Percentiles rank a stretch among this genome's conserved stretches.
Evolutionary conservation across 805 yeast species (phyloP).

Genomic region (Saccharomycopsis amapae): DNA sequence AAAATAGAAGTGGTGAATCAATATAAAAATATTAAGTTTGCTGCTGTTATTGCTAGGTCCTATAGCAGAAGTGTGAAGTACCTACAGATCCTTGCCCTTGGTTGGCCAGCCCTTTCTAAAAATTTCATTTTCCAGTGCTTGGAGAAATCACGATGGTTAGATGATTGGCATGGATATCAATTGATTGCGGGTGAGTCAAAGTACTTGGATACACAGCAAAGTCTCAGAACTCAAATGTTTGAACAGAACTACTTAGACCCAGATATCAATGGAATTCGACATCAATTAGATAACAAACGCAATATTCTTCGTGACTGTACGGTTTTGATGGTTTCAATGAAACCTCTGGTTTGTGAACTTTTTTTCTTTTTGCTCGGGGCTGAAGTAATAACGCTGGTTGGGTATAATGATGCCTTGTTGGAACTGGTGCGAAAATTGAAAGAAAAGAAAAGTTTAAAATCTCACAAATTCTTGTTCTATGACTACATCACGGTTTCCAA

Average conservation of each 20-base stretch:
- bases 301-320: constrained; percentile 24
- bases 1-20: constrained; percentile 16
- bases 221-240: constrained; percentile 43
- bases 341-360: constrained; percentile 32
- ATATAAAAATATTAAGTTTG: constrained; percentile 39
- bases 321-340: constrained; percentile 23
- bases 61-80: constrained; percentile 66
- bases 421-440: neutral
- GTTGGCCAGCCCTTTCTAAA: constrained; percentile 78
- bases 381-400: constrained; percentile 19
- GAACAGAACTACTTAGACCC: constrained; percentile 30
- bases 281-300: constrained; percentile 39
- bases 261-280: constrained; percentile 27
- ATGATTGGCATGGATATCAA: constrained; percentile 46
- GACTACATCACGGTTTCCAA: constrained; percentile 23
- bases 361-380: constrained; percentile 43
- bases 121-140: constrained; percentile 48
- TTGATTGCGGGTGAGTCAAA: constrained; percentile 69
- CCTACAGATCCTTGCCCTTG: constrained; percentile 66
- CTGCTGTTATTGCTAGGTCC: constrained; percentile 54
- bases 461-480: constrained; percentile 26
- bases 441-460: neutral
- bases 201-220: constrained; percentile 36
- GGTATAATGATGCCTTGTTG: neutral
- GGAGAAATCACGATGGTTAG: constrained; percentile 25